Conservation (phyloP, 2,329 filamentous ascomycete species). For the Myrmaecium sp. region DNA sequence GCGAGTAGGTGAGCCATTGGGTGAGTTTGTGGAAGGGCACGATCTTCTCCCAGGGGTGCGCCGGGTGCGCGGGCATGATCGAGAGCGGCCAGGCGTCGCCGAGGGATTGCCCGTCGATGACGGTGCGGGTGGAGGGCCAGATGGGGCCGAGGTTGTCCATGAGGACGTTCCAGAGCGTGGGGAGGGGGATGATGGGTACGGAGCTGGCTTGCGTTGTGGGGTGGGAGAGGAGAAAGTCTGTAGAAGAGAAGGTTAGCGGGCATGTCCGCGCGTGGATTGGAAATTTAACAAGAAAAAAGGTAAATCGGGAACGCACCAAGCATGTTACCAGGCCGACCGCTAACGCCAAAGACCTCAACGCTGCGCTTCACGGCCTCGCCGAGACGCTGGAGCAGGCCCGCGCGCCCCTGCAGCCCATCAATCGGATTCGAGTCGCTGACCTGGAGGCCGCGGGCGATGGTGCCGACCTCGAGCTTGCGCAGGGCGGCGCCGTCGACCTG, state of each 20-base stretch:
- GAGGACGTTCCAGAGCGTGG: constrained; percentile 77
- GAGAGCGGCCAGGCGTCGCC: constrained; percentile 91
- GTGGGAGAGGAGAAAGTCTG: constrained; percentile 85
- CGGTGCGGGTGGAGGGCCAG: constrained; percentile 76
- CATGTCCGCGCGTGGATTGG: constrained; percentile 2
- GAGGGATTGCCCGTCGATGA: constrained; percentile 70
- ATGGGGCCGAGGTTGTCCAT: constrained; percentile 76
- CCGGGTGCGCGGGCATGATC: constrained; percentile 60
- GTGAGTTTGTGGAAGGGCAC: constrained; percentile 88
- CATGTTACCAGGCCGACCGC: constrained; percentile 83
- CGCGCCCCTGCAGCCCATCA: constrained; percentile 69
- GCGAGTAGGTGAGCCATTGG: constrained; percentile 85
- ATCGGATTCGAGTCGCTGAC: constrained; percentile 66
- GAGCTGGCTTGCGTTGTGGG: constrained; percentile 79
- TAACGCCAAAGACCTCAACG: constrained; percentile 65
- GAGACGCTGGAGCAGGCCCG: constrained; percentile 60
- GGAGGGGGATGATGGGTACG: constrained; percentile 69
- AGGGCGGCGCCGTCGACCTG: constrained; percentile 81
- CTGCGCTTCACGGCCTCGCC: constrained; percentile 63
- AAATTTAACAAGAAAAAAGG: too few relatives aligned
- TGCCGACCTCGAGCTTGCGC: constrained; percentile 53
- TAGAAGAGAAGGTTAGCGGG: neutral
- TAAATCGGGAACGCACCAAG: constrained; percentile 44
- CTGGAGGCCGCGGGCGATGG: constrained; percentile 68
- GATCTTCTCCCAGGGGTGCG: constrained; percentile 60